Evolutionary conservation across 495 filamentous ascomycete genomes (phyloP), one percentile per base, ranked within the genome.

Genomic region (Aspergillus leporis): DNA sequence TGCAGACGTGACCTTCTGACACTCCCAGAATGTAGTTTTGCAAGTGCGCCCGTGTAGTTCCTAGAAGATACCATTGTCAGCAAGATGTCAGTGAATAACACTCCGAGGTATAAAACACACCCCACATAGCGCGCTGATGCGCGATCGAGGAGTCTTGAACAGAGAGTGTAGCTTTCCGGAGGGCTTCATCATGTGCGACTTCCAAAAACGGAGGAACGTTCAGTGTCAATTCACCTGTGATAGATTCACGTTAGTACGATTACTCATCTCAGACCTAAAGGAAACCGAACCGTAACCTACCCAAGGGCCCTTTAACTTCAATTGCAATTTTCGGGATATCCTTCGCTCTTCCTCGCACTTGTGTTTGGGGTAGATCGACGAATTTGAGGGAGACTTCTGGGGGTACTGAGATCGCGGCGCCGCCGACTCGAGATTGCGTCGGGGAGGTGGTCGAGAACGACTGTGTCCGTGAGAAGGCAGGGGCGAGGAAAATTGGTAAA

Each of bases 41-140:
- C 51, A 98, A 82, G 65, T 94, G 92, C 18, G 92, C 86, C 67
- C 94, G 92, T 25, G 83, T 89, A 3, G 93, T 97, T 51, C 92
- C 92, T 97, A 32, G 48, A 49, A 14, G n/a, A 58, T 34, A 30
- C 32, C 38, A 53, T 9, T 36, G 45, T 70, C 52, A 68, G 53
- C 47, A 10, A 58, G 28, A 43, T 16, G 8, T 32, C 12, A 31
- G 7, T 31, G 18, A 46, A 7, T 25, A 41, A 41, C 30, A 51
- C 30, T 45, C n/a, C 9, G 22, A 51, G n/a, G 45, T 54, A 51
- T 32, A 41, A 58, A 30, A 80, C 90, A 51, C 81, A 96, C 94
- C 94, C 94, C 94, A 98, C 93, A 98, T 98, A 73, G 89, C 93
- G 68, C 90, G 85, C 75, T 98, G 94, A 52, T 89, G 81, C 66